These are phyloP conservation scores for Porcisia deanei DNA, from an alignment of 208 protist genomes.

Conservation along the genomic window DNA sequence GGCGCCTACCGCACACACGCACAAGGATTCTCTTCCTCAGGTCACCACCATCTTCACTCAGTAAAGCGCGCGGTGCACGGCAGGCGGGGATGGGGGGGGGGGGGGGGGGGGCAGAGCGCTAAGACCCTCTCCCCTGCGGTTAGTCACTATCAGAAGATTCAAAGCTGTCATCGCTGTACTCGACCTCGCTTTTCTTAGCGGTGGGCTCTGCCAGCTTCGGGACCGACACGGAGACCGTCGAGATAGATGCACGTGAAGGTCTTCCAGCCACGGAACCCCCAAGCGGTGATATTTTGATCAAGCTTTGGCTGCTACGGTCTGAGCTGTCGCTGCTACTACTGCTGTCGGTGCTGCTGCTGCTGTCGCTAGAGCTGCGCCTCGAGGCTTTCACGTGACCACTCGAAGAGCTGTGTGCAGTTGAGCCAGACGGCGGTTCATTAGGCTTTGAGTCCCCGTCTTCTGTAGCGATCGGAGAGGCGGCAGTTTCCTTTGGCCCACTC, in stretches of 20 bases:
- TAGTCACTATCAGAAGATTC: constrained; percentile 34
- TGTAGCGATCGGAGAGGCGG: background rate
- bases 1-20: background rate
- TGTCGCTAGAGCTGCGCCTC: constrained; percentile 4
- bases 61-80: background rate
- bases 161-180: constrained; percentile 44
- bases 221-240: constrained; percentile 1
- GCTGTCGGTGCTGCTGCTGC: constrained; percentile 1
- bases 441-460: constrained; percentile 1
- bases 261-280: background rate
- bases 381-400: background rate
- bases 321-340: constrained; percentile 12
- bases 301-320: constrained; percentile 4
- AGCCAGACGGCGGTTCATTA: background rate
- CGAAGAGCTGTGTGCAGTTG: background rate
- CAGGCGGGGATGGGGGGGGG: background rate
- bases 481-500: background rate
- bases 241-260: background rate
- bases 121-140: background rate
- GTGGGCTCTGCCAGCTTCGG: constrained; percentile 7
- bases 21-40: background rate
- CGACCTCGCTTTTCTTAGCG: background rate
- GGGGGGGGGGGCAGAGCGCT: background rate
- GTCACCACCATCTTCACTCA: background rate
- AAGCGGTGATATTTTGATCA: background rate